Conservation (phyloP, 108 stramenopile genomes). For the Fistulifera solaris region DNA sequence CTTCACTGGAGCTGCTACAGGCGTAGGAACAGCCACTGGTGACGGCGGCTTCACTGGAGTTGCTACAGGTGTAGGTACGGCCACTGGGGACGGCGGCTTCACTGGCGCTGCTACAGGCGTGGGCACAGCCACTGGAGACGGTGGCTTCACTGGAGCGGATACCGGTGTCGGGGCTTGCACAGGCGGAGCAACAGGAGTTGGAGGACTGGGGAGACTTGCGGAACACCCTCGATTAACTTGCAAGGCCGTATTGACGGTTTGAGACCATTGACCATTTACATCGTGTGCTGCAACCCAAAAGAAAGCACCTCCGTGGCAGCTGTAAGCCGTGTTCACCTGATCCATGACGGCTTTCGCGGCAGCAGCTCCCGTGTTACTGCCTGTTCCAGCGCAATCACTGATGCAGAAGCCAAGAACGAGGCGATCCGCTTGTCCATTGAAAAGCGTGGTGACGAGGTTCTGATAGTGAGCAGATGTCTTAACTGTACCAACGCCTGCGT, state of each 20-base stretch:
- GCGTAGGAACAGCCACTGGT: no score
- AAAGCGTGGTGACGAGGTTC: conserved; percentile 24
- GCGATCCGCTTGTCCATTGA: conserved; percentile 34
- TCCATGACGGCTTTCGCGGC: conserved; percentile 27
- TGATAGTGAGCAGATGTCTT: conserved; percentile 19
- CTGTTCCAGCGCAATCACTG: conserved; percentile 30
- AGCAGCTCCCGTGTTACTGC: conserved; percentile 18
- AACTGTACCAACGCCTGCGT: conserved; percentile 12
- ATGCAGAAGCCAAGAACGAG: conserved; percentile 54
- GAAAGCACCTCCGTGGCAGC: conserved; percentile 46
- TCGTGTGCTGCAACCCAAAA: conserved; percentile 46
- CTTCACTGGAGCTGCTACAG: no score
- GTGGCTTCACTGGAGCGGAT: no score
- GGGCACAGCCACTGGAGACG: no score
- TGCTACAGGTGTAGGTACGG: background rate
- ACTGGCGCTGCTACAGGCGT: background rate
- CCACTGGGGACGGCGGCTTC: background rate
- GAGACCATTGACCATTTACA: conserved; percentile 29
- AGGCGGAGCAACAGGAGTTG: background rate
- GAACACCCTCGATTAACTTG: conserved; percentile 16
- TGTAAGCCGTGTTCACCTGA: conserved; percentile 14
- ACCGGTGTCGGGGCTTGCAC: no score
- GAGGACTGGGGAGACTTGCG: background rate
- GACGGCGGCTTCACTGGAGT: no score
- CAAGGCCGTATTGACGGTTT: conserved; percentile 10